Conservation (phyloP, 352 stramenopile species). For the Poterioochromonas sp. region DNA sequence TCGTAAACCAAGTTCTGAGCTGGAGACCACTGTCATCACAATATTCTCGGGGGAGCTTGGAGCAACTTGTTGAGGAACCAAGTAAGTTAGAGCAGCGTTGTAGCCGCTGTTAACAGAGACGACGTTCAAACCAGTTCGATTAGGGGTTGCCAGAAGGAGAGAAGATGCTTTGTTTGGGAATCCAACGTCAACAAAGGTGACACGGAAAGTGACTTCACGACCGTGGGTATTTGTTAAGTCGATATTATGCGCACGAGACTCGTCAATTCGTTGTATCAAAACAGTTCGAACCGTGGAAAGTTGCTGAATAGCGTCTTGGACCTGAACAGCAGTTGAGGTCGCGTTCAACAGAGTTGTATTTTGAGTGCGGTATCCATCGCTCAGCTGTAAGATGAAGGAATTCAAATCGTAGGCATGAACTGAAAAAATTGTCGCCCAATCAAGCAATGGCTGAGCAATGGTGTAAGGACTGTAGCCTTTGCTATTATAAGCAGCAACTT, state of each 20-base stretch:
- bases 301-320: slow-evolving; percentile 56
- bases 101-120: not conserved
- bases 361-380: slow-evolving; percentile 18
- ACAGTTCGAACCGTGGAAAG: slow-evolving; percentile 59
- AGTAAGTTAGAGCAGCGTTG: not conserved
- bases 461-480: slow-evolving; percentile 57
- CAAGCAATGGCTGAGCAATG: not conserved
- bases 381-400: slow-evolving; percentile 14
- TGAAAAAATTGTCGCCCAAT: not conserved
- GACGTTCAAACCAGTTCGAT: not conserved
- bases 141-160: not conserved
- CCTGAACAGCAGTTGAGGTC: slow-evolving; percentile 53
- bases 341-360: slow-evolving; percentile 36
- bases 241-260: slow-evolving; percentile 36
- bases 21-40: slow-evolving; percentile 51
- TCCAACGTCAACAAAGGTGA: slow-evolving; percentile 24
- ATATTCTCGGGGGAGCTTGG: slow-evolving; percentile 47
- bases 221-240: slow-evolving; percentile 33
- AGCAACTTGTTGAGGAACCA: slow-evolving; percentile 9
- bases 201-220: not conserved
- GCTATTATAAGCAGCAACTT: slow-evolving; percentile 73
- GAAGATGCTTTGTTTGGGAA: not conserved
- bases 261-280: slow-evolving; percentile 59
- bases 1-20: slow-evolving; percentile 50
- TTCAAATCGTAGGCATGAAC: not conserved